phyloP scores from a whole-genome alignment of 1,284 basidiomycete genomes.

The Porogramme epimiltina region DNA sequence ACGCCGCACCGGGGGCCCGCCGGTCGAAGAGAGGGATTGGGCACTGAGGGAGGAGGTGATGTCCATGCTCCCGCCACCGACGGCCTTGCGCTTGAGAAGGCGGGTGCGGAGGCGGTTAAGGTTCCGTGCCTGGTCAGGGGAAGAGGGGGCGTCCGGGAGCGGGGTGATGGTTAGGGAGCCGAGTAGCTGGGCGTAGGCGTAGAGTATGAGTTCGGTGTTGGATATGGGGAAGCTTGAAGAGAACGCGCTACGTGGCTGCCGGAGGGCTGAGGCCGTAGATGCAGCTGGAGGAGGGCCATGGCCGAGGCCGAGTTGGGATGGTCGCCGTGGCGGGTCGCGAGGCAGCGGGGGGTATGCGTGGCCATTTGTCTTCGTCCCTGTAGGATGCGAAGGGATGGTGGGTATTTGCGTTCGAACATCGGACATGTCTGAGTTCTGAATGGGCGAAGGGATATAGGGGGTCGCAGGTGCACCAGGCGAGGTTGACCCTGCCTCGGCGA shows the following conservation, averaged over 20 bases:
- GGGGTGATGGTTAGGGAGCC: constrained; percentile 59
- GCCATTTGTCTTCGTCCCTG: constrained; percentile 9
- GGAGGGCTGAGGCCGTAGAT: constrained; percentile 22
- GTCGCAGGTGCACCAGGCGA: constrained; percentile 32
- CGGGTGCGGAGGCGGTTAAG: constrained; percentile 50
- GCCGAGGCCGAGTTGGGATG: constrained; percentile 42
- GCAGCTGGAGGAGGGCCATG: constrained; percentile 40
- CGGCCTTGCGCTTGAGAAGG: constrained; percentile 48
- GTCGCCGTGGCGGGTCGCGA: constrained; percentile 28
- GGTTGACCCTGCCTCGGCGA: constrained; percentile 49
- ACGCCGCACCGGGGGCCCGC: constrained; percentile 30
- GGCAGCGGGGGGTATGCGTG: constrained; percentile 21
- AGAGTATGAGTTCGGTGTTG: constrained; percentile 72
- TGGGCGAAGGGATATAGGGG: constrained; percentile 28
- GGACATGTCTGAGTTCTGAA: constrained; percentile 15
- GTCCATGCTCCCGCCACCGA: constrained; percentile 81
- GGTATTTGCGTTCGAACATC: constrained; percentile 23
- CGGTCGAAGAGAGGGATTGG: constrained; percentile 27
- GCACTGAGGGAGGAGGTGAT: constrained; percentile 50
- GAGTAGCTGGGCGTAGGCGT: constrained; percentile 84
- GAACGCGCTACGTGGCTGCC: constrained; percentile 38
- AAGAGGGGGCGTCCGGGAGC: constrained; percentile 24
- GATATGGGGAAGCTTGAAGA: constrained; percentile 40
- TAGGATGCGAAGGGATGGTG: constrained; percentile 5
- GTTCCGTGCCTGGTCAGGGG: constrained; percentile 41